These are phyloP conservation scores for Pseudogymnoascus sp. DNA, from an alignment of 2,329 filamentous ascomycete genomes.

Conservation along the genomic window DNA sequence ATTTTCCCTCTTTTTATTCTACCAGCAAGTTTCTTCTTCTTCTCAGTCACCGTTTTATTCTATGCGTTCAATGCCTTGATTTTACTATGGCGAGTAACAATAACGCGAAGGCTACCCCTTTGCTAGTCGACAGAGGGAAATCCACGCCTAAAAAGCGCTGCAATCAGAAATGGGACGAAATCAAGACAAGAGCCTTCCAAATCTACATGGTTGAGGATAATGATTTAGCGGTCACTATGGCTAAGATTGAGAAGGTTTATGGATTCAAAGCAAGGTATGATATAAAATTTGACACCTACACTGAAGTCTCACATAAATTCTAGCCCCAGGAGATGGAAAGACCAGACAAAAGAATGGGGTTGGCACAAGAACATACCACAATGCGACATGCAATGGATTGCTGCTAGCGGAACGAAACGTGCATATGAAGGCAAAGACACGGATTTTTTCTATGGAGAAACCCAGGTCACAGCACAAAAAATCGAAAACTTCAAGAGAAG, in stretches of 20 bases:
- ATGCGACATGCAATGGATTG: background rate
- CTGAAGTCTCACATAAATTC: background rate
- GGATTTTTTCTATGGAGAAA: background rate
- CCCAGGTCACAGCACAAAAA: background rate
- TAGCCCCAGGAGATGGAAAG: background rate
- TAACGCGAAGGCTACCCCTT: background rate
- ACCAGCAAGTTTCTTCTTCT: background rate
- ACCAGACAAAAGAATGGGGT: background rate
- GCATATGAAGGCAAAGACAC: background rate
- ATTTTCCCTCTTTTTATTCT: background rate
- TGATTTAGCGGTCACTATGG: background rate
- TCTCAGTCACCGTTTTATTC: background rate
- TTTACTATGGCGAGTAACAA: background rate
- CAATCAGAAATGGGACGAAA: background rate
- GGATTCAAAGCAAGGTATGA: background rate
- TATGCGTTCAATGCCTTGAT: background rate
- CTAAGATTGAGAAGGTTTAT: background rate
- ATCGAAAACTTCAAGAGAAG: background rate
- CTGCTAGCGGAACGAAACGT: background rate
- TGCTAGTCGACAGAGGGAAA: background rate
- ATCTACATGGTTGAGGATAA: background rate
- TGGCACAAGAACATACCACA: background rate
- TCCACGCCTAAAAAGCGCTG: background rate
- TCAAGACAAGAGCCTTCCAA: background rate
- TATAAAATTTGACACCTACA: background rate